A percentile compares a stretch with the other conserved stretches of the same genome.
Conservation (phyloP, 1,139 yeast genomes). For the Yamadazyma diddensiae region DNA sequence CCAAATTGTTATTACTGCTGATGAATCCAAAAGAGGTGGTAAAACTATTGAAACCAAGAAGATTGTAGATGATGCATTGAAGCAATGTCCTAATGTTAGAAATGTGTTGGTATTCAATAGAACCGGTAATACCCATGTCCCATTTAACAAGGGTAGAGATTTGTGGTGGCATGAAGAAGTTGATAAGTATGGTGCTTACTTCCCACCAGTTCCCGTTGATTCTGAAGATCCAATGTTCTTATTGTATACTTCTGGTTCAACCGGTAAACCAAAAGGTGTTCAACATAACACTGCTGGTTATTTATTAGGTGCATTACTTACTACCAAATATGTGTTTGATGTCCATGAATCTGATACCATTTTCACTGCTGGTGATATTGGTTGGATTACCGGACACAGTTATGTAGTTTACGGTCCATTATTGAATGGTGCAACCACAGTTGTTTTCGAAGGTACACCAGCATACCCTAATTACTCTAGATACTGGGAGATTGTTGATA, state of each 20-base stretch:
- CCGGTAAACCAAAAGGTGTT: conserved; percentile 69
- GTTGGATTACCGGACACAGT: conserved; percentile 89
- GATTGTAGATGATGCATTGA: conserved; percentile 78
- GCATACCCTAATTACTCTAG: conserved; percentile 78
- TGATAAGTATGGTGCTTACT: conserved; percentile 61
- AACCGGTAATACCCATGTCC: conserved; percentile 67
- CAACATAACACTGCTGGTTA: conserved; percentile 81
- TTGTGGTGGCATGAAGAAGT: conserved; percentile 82
- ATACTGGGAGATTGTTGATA: conserved; percentile 81
- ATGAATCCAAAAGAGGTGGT: conserved; percentile 81
- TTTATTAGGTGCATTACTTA: conserved; percentile 63
- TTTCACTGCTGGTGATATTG: conserved; percentile 86
- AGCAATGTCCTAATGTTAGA: conserved; percentile 63
- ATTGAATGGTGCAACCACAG: conserved; percentile 74
- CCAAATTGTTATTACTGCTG: conserved; percentile 70
- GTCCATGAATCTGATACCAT: conserved; percentile 68
- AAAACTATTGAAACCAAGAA: conserved; percentile 79
- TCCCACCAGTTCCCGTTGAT: conserved; percentile 58
- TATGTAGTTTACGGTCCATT: conserved; percentile 82
- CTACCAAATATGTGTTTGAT: conserved; percentile 75
- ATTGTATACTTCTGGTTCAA: conserved; percentile 66
- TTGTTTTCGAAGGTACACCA: conserved; percentile 84
- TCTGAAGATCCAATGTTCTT: conserved; percentile 64
- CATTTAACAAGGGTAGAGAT: conserved; percentile 61
- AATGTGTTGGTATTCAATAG: conserved; percentile 72